Conservation (phyloP, 2,329 filamentous ascomycete species). For the Cercospora sojina region DNA sequence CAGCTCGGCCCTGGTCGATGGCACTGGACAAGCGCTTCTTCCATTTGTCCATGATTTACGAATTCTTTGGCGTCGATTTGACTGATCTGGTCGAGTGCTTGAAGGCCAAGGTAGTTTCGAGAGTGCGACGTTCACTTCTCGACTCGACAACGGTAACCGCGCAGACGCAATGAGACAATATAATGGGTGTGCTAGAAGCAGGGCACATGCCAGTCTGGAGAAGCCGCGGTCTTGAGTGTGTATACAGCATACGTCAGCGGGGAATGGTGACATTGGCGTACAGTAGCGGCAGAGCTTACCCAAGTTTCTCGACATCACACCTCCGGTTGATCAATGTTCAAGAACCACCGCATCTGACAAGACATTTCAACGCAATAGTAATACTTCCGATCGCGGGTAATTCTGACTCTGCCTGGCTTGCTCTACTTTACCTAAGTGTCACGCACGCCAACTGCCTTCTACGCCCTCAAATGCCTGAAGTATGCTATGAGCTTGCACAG, state of each 20-base stretch:
- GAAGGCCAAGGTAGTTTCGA: background rate
- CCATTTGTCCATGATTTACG: constrained; percentile 4
- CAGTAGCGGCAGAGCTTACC: constrained; percentile 11
- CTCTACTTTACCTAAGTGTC: background rate
- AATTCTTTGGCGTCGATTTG: background rate
- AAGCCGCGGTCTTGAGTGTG: background rate
- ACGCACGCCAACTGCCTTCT: background rate
- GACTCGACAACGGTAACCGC: background rate
- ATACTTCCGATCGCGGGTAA: background rate
- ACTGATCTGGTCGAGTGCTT: background rate
- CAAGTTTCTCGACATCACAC: constrained; percentile 1
- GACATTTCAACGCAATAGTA: background rate
- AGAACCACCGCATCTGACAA: background rate
- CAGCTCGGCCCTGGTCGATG: constrained; percentile 11
- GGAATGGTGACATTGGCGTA: constrained; percentile 11
- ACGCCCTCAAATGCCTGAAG: background rate
- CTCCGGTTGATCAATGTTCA: background rate
- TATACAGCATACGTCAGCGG: constrained; percentile 12
- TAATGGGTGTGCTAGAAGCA: background rate
- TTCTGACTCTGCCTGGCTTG: background rate
- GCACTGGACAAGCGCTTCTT: constrained; percentile 6
- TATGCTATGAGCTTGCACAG: background rate
- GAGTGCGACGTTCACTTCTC: too few relatives aligned
- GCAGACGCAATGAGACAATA: background rate
- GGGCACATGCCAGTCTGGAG: background rate